These are phyloP conservation scores for Colletotrichum brevisporum DNA, from an alignment of 2,329 filamentous ascomycete genomes.

Conservation along the genomic window DNA sequence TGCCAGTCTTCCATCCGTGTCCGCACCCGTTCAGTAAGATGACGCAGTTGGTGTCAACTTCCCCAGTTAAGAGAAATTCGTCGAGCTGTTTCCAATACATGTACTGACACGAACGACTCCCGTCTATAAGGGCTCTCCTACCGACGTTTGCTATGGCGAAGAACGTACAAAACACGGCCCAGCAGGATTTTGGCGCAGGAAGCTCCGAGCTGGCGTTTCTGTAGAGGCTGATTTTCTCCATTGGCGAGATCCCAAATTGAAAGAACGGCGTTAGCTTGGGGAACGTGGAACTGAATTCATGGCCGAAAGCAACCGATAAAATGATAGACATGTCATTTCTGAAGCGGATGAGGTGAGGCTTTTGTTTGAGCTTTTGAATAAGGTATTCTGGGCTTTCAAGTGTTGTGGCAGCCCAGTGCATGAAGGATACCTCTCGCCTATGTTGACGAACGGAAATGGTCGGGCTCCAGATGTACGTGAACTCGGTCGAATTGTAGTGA, in stretches of 20 bases:
- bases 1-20: not conserved
- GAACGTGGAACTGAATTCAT: not conserved
- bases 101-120: too few relatives aligned
- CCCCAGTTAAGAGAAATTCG: not conserved
- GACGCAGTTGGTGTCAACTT: not conserved
- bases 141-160: not conserved
- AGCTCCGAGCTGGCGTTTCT: not conserved
- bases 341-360: not conserved
- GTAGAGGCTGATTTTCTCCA: not conserved
- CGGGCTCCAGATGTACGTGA: too few relatives aligned
- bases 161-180: not conserved
- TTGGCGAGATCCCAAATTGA: not conserved
- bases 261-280: not conserved
- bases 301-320: not conserved
- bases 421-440: not conserved
- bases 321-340: not conserved
- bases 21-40: not conserved
- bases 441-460: too few relatives aligned
- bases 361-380: too few relatives aligned
- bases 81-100: not conserved
- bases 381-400: not conserved
- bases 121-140: too few relatives aligned
- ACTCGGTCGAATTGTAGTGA: not conserved
- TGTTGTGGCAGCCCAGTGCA: not conserved
- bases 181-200: not conserved